Evolutionary conservation across 2,329 filamentous ascomycete species (phyloP).

Genomic region (Orbilia javanica): DNA sequence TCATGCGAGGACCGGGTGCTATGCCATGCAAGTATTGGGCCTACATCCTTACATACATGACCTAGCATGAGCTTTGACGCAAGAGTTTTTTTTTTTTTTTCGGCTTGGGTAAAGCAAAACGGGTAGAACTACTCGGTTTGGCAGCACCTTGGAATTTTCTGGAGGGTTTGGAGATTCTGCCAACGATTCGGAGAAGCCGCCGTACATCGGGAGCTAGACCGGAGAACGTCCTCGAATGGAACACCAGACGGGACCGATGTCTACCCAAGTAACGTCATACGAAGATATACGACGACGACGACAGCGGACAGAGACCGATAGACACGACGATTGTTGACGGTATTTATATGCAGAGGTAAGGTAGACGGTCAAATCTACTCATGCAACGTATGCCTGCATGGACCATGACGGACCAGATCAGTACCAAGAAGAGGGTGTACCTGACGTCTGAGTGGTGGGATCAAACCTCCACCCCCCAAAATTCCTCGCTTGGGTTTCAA

Average conservation of each 20-base stretch:
- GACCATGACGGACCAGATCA: neutral
- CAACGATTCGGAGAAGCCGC: neutral
- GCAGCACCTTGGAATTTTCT: conserved; percentile 40
- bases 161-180: neutral
- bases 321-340: neutral
- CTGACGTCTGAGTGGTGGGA: conserved; percentile 37
- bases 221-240: neutral
- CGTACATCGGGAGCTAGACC: neutral
- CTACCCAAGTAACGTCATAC: neutral
- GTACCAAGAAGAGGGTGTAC: conserved; percentile 6
- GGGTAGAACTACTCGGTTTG: conserved; percentile 46
- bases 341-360: neutral
- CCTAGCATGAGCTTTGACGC: conserved; percentile 25
- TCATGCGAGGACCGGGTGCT: conserved; percentile 48
- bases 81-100: neutral
- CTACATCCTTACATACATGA: neutral
- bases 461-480: conserved; percentile 7
- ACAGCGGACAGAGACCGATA: neutral
- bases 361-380: conserved; percentile 41
- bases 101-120: conserved; percentile 20
- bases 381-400: conserved; percentile 57
- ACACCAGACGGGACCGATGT: neutral
- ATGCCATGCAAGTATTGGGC: conserved; percentile 26
- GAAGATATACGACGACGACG: neutral
- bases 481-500: conserved; percentile 54